Conservation (phyloP, 1,284 basidiomycete species). For the Leccinum subspadiceum region DNA sequence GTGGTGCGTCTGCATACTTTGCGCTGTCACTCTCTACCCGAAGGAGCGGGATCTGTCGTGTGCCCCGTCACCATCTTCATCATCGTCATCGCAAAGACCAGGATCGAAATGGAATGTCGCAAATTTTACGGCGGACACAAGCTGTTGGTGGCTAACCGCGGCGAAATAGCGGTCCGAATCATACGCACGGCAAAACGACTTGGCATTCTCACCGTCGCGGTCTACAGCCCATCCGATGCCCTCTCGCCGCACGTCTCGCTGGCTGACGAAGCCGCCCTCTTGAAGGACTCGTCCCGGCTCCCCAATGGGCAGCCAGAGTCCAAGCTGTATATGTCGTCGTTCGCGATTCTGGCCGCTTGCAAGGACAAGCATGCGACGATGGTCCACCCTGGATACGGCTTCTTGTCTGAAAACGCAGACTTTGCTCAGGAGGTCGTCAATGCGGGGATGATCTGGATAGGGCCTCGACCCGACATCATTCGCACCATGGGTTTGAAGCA, state of each 20-base stretch:
- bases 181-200: constrained; percentile 52
- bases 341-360: constrained; percentile 46
- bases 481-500: constrained; percentile 48
- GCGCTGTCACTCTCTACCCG: not conserved
- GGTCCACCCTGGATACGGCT: constrained; percentile 68
- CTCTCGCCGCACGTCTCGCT: constrained; percentile 52
- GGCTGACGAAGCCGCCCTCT: constrained; percentile 47
- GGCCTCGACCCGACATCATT: constrained; percentile 56
- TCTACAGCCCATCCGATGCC: constrained; percentile 56
- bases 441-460: constrained; percentile 58
- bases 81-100: not conserved
- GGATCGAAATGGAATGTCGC: constrained; percentile 14
- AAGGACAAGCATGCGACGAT: constrained; percentile 47
- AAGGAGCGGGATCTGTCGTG: not conserved
- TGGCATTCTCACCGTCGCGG: constrained; percentile 46
- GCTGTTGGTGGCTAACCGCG: constrained; percentile 49
- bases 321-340: constrained; percentile 43
- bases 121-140: constrained; percentile 33
- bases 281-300: constrained; percentile 26
- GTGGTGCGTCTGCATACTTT: not conserved
- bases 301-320: constrained; percentile 32
- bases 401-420: constrained; percentile 62
- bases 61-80: not conserved
- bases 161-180: constrained; percentile 56
- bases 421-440: constrained; percentile 52